Evolutionary conservation across 164 flowering plant genomes (phyloP), one percentile per base, ranked within the genome.

Genomic region (Kalanchoe fedtschenkoi): DNA sequence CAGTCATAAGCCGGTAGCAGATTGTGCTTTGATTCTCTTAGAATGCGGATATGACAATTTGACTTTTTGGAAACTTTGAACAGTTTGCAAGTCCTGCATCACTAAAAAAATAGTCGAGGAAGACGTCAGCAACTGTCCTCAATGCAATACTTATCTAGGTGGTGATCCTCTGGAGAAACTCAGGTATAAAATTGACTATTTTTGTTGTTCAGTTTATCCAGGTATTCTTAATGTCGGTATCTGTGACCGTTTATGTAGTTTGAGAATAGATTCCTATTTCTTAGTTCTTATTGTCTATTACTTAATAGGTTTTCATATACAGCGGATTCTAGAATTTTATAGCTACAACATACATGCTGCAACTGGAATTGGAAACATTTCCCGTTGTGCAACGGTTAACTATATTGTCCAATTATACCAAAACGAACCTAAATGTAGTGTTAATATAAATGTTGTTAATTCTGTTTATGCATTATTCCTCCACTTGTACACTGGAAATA

Each of bases 141-240:
- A 47, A 7, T 47, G 54, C 11, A 29, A 47, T 21, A 22, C 54
- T 47, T 47, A 47, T 22, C 24, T 47, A 47, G 54, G 54, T 6
- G 54, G 54, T 22, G 54, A 22, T 47, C 54, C 54, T 47, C 30
- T 47, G 54, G 54, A 47, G 2, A 47, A 47, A 47, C 30, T 47
- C 26, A 47, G 54, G 54, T 47, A 47, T 9, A 22, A 47, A 47
- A 22, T 44, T 47, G 8, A 22, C 11, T 47, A 47, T 21, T 5
- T 47, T 47, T 10, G 13, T 47, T 22, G 54, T 47, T 47, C 5
- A 6, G 13, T 14, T 46, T 21, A 9, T 26, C 22, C 6, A 37
- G 29, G 13, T 22, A n/a, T 5, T 22, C 6, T 6, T 22, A 22
- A 47, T 21, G 29, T 22, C 24, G 54, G 28, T 47, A 21, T 19